Evolutionary conservation across 2,329 filamentous ascomycete species (phyloP), one percentile per base, ranked within the genome.

Genomic region (Setomelanomma holmii): DNA sequence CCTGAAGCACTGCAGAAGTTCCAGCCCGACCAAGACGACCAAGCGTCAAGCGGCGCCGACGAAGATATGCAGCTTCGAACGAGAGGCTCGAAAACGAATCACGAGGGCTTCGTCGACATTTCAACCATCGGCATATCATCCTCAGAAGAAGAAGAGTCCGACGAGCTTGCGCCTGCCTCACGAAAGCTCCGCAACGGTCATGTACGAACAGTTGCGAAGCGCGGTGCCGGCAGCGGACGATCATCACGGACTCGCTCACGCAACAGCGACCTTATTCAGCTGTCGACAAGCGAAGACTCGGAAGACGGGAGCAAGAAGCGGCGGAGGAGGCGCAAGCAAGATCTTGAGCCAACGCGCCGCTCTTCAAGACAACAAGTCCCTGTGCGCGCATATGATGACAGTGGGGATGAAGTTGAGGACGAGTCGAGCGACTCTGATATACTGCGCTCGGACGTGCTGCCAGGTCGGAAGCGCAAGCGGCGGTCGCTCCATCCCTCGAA

Each of bases 1-100:
- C 63, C 71, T 40, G 71, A 74, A 53, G 79, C 80, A 16, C 68
- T 84, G 19, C 65, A 78, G 30, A 58, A 69, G 14, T 81, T 77
- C 60, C 69, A 75, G 23, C 49, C 63, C n/a, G 43, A 63, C 41
- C 45, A 65, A 52, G 60, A 64, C 45, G 49, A 57, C 21, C 43
- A 43, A 16, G 53, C 50, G 19, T 57, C 64, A 21, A 16, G 49
- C 1, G 64, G 53, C 39, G 49, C 54, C 16, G 49, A 48, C 40
- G 52, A 58, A 22, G 50, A 66, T 20, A 69, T 70, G 69, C 64
- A 53, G 23, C 59, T 68, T 7, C 69, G 69, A n/a, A 40, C 27
- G 4, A 67, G 52, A 10, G 40, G 40, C 10, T 41, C 49, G 5
- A 65, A 56, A 38, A 41, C 52, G 3, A 59, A 55, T 11, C 49